Conservation (phyloP, 2,329 filamentous ascomycete species). For the Diplodia scrobiculata region DNA sequence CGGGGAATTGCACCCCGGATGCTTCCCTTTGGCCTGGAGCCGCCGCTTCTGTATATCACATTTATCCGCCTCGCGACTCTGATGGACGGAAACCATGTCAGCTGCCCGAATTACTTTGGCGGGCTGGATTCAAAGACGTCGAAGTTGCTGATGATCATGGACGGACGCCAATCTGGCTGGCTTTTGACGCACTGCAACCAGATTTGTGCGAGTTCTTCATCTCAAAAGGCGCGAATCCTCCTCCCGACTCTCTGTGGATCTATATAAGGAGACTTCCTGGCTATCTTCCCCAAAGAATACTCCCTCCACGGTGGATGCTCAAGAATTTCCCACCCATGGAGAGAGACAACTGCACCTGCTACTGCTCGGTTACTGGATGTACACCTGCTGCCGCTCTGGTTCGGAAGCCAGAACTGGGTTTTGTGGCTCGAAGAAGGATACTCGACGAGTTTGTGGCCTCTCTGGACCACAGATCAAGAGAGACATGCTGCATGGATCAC, state of each 20-base stretch:
- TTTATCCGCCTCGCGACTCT: fast-evolving
- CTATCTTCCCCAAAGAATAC: no score
- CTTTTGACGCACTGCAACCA: background rate
- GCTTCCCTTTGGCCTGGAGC: background rate
- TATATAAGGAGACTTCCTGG: background rate
- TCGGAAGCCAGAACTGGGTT: fast-evolving
- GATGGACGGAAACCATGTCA: background rate
- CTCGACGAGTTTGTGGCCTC: background rate
- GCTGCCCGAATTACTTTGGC: background rate
- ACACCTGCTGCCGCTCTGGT: background rate
- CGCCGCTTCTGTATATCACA: background rate
- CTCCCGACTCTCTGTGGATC: background rate
- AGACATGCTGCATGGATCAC: background rate
- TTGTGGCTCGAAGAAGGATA: background rate
- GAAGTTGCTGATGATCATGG: background rate
- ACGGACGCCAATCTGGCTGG: background rate
- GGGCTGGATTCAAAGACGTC: background rate
- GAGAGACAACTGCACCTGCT: background rate
- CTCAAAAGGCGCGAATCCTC: background rate
- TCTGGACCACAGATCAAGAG: background rate
- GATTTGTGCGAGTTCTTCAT: background rate
- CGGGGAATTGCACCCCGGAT: background rate
- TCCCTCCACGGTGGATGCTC: background rate
- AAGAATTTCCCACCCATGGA: background rate
- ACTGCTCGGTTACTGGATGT: background rate